A percentile compares a stretch with the other conserved stretches of the same genome.
Conservation (phyloP, 2,329 filamentous ascomycete species). For the Aspergillus intermedius region DNA sequence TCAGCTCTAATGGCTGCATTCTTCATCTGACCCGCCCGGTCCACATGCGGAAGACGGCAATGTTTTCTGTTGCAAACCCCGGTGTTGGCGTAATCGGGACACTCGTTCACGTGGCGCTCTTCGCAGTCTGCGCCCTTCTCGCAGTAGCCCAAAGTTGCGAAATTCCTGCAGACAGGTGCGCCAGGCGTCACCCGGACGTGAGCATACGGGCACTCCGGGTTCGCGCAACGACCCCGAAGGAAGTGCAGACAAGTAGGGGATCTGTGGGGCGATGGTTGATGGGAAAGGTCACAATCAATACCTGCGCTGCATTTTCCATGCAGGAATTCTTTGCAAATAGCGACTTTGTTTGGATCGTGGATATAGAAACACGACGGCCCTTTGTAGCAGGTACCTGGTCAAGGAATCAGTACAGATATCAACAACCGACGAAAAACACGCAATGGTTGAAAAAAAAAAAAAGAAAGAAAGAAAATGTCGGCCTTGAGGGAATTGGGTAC, state of each 20-base stretch:
- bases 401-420: conserved; percentile 43
- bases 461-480: neutral
- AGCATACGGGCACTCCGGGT: conserved; percentile 76
- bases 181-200: conserved; percentile 72
- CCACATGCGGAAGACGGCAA: conserved; percentile 81
- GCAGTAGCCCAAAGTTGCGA: conserved; percentile 85
- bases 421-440: conserved; percentile 18
- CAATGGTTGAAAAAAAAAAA: conserved; percentile 10
- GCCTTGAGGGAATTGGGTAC: conserved; percentile 37
- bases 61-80: conserved; percentile 73
- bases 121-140: conserved; percentile 69
- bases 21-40: conserved; percentile 74
- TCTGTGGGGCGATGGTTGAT: conserved; percentile 75
- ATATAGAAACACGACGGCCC: conserved; percentile 72
- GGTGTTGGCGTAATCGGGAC: conserved; percentile 89
- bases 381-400: conserved; percentile 73
- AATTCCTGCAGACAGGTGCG: conserved; percentile 74
- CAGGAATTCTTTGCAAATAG: conserved; percentile 82
- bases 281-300: conserved; percentile 80
- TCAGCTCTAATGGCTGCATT: conserved; percentile 39
- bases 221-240: conserved; percentile 82
- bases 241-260: conserved; percentile 86
- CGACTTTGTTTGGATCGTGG: conserved; percentile 80
- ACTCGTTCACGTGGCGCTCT: conserved; percentile 85
- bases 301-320: conserved; percentile 70